phyloP scores from a whole-genome alignment of 768 basidiomycete genomes.

The Tulasnella sp. region DNA sequence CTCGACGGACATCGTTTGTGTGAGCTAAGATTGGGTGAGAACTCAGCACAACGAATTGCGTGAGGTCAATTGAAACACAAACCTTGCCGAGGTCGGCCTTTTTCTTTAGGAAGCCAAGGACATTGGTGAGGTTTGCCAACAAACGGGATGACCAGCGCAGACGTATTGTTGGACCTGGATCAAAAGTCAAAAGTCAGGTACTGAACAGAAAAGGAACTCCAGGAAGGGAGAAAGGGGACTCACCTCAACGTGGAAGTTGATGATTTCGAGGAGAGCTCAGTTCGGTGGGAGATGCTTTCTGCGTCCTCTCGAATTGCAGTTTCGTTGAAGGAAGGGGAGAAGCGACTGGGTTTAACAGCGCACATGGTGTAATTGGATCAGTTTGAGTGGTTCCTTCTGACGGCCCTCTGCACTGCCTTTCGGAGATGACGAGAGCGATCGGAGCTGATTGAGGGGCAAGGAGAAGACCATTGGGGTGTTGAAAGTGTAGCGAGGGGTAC shows the following conservation, averaged over 20 bases:
- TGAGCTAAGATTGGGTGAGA: constrained; percentile 44
- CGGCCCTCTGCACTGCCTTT: constrained; percentile 99
- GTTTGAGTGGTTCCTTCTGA: constrained; percentile 86
- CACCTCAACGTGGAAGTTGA: constrained; percentile 92
- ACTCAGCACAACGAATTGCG: neutral
- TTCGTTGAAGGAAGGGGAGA: constrained; percentile 90
- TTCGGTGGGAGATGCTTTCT: constrained; percentile 68
- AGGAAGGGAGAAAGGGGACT: constrained; percentile 20
- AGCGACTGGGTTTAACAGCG: constrained; percentile 94
- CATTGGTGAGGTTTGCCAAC: constrained; percentile 92
- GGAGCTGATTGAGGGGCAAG: constrained; percentile 99
- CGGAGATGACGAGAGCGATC: constrained; percentile 91
- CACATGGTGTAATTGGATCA: constrained; percentile 98
- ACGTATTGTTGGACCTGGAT: constrained; percentile 97
- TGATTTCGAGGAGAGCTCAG: constrained; percentile 85
- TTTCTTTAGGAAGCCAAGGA: constrained; percentile 91
- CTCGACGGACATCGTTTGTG: constrained; percentile 77
- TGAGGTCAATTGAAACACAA: neutral
- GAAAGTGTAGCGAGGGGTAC: constrained; percentile 97
- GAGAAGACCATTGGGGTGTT: constrained; percentile 84
- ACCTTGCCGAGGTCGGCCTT: constrained; percentile 90
- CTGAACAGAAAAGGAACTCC: neutral
- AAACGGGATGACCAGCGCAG: constrained; percentile 91
- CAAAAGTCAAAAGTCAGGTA: neutral
- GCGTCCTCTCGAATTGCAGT: constrained; percentile 92